Conservation (phyloP, 2,329 filamentous ascomycete genomes). For the Talaromyces verruculosus region DNA sequence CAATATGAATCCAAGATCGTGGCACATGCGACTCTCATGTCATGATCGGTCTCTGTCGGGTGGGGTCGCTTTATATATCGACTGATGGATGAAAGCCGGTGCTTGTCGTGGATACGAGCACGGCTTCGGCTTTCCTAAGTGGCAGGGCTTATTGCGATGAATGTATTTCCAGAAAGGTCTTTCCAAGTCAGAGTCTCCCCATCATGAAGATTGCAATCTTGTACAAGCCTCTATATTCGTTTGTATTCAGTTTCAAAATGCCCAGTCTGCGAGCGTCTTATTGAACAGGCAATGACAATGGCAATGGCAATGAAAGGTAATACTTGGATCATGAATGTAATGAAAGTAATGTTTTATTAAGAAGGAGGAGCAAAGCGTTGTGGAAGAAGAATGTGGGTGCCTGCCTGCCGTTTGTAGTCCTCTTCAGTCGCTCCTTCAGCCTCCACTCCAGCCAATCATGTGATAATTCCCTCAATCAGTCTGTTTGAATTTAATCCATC, state of each 20-base stretch:
- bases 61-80: background rate
- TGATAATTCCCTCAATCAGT: background rate
- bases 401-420: background rate
- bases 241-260: background rate
- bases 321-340: background rate
- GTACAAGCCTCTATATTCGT: background rate
- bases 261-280: background rate
- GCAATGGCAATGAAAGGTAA: background rate
- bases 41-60: background rate
- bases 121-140: background rate
- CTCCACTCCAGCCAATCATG: background rate
- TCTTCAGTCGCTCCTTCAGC: background rate
- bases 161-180: background rate
- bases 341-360: background rate
- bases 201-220: background rate
- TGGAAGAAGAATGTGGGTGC: background rate
- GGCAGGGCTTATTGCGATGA: background rate
- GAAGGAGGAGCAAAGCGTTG: background rate
- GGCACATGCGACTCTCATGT: constrained; percentile 2
- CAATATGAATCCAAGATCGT: constrained; percentile 13
- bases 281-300: background rate
- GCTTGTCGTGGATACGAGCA: background rate
- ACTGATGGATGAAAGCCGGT: background rate
- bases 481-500: background rate
- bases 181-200: background rate